These are phyloP conservation scores for Blepharisma japonicum DNA, from an alignment of 73 alveolate genomes.

Conservation along the genomic window DNA sequence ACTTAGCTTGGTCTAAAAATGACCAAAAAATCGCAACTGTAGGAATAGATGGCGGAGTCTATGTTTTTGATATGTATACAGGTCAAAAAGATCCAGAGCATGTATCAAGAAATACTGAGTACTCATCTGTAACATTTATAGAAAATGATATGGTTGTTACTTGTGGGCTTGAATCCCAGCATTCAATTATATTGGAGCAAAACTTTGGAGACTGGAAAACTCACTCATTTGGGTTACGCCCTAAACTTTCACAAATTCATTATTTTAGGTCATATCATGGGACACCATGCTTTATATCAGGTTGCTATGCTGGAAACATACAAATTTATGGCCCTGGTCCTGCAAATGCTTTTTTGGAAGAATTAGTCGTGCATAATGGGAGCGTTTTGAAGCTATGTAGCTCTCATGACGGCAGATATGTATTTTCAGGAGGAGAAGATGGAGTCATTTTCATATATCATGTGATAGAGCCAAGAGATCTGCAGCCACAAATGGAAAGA, in stretches of 20 bases:
- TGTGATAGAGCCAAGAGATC: conserved; percentile 55
- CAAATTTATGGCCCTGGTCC: conserved; percentile 47
- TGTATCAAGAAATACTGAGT: conserved; percentile 30
- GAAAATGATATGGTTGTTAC: conserved; percentile 16
- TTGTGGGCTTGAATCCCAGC: conserved; percentile 11
- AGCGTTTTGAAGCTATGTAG: conserved; percentile 62
- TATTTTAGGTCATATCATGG: conserved; percentile 51
- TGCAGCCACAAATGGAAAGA: conserved; percentile 45
- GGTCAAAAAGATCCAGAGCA: neutral
- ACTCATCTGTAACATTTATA: neutral
- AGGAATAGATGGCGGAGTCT: conserved; percentile 76
- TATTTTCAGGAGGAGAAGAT: conserved; percentile 82
- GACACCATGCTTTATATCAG: conserved; percentile 52
- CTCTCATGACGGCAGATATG: conserved; percentile 81
- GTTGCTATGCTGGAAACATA: conserved; percentile 59
- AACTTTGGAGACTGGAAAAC: neutral
- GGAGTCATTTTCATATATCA: conserved; percentile 73
- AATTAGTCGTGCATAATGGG: conserved; percentile 70
- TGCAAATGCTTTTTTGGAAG: conserved; percentile 50
- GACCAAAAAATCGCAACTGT: conserved; percentile 73
- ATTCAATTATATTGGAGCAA: conserved; percentile 8
- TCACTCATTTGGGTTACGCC: neutral
- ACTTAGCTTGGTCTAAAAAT: conserved; percentile 61
- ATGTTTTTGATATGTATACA: conserved; percentile 27
- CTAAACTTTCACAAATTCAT: conserved; percentile 37